Evolutionary conservation across 2,329 filamentous ascomycete species (phyloP), one percentile per base, ranked within the genome.

Genomic region (Talaromyces atroroseus): DNA sequence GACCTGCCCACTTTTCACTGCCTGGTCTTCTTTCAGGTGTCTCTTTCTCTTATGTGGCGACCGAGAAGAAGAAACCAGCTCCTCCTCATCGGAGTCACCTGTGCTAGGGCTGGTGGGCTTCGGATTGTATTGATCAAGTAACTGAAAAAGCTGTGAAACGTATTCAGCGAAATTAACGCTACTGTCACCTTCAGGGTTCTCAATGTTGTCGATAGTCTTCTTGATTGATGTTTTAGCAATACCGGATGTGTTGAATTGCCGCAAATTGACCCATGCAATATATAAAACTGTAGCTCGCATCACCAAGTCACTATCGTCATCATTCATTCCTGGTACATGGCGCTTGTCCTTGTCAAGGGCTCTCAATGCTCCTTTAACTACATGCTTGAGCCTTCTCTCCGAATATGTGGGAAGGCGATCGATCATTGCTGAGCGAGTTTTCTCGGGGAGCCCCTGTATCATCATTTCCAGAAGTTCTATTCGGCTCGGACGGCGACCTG

Each of bases 1-100:
- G 49, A 81, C 76, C 62, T 87, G 81, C 32, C 83, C 74, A 42
- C 80, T 74, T 44, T 80, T 74, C 0, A 80, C 79, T 38, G 76
- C 70, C 52, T 76, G 66, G 59, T 70, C 74, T 64, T 85, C 76
- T 38, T 79, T 74, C 10, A 78, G 68, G 18, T 78, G 68, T 21
- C 71, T 71, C 60, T 77, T 79, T 47, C 76, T 72, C 57, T 76
- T 77, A 59, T 76, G 80, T 62, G 75, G 72, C 18, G 75, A 68
- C n/a, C 74, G 67, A 40, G 66, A 57, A n/a, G 60, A 56, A 18
- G 64, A 66, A 36, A 59, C 59, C 16, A 65, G 63, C 26, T 63
- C 58, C 32, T 63, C 54, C 23, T 48, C 24, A 52, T 58, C 57
- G 40, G 49, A 57, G 49, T 44, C 52, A 36, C 26, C 47, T 45